phyloP scores from a whole-genome alignment of 2,329 filamentous ascomycete genomes.

The Aspergillus eucalypticola region DNA sequence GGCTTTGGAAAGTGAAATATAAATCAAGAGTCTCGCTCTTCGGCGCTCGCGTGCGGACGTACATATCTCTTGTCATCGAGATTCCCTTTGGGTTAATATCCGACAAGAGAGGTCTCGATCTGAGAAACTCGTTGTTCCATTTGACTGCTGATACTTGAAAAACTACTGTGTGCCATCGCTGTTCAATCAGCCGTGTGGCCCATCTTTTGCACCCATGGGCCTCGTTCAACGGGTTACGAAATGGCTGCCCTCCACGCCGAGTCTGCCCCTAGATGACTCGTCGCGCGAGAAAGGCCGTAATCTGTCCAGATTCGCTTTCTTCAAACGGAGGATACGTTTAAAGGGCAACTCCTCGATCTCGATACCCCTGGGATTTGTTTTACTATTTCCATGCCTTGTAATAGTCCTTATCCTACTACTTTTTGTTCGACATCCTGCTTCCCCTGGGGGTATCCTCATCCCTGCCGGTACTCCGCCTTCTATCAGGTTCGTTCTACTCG shows the following conservation, averaged over 20 bases:
- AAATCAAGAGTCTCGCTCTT: constrained; percentile 5
- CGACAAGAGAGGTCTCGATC: neutral
- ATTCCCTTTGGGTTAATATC: neutral
- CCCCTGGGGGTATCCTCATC: constrained; percentile 78
- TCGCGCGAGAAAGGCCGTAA: constrained; percentile 46
- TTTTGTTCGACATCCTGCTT: constrained; percentile 83
- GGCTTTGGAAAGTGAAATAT: constrained; percentile 5
- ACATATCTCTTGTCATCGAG: constrained; percentile 3
- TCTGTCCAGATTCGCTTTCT: constrained; percentile 68
- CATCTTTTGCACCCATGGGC: constrained; percentile 47
- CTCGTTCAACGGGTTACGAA: constrained; percentile 57
- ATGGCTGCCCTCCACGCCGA: constrained; percentile 50
- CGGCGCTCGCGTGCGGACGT: constrained; percentile 20
- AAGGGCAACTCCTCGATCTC: constrained; percentile 90
- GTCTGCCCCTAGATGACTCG: constrained; percentile 49
- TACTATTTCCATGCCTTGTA: constrained; percentile 89
- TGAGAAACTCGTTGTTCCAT: neutral
- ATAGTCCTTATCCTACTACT: constrained; percentile 87
- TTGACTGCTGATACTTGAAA: constrained; percentile 11
- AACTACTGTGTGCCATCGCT: constrained; percentile 7
- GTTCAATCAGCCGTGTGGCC: constrained; percentile 24
- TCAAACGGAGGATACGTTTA: constrained; percentile 81
- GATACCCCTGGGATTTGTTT: constrained; percentile 85
- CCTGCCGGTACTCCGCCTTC: constrained; percentile 83
- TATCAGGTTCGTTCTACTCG: constrained; percentile 68